Conservation (phyloP, 441 rosid genomes). For the Euphorbia schlechtendalii region DNA sequence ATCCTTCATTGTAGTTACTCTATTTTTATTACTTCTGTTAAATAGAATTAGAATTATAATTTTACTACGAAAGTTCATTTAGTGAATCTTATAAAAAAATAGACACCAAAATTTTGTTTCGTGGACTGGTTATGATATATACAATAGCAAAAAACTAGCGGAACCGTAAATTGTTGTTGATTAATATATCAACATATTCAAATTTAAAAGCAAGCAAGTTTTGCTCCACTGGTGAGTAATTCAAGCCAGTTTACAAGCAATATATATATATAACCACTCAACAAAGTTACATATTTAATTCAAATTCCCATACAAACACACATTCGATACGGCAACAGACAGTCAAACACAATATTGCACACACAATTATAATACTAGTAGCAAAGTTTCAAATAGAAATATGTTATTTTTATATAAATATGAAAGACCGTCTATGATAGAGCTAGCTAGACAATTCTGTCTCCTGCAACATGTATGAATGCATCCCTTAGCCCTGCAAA, state of each 20-base stretch:
- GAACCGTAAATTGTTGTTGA: no score
- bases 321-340: background rate
- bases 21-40: no score
- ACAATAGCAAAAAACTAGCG: no score
- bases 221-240: background rate
- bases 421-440: background rate
- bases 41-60: no score
- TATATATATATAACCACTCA: background rate
- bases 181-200: no score
- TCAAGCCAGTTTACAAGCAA: background rate
- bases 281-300: background rate
- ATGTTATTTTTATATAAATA: background rate
- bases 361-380: background rate
- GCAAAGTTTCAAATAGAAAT: background rate
- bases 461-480: constrained; percentile 1
- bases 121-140: no score
- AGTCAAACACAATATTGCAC: background rate
- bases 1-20: no score
- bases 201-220: no score
- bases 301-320: background rate
- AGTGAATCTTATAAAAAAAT: no score
- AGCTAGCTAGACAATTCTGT: background rate
- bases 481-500: constrained; percentile 36
- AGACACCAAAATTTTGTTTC: no score
- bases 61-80: no score